phyloP scores from a whole-genome alignment of 768 basidiomycete genomes.

The Rickenella mellea region DNA sequence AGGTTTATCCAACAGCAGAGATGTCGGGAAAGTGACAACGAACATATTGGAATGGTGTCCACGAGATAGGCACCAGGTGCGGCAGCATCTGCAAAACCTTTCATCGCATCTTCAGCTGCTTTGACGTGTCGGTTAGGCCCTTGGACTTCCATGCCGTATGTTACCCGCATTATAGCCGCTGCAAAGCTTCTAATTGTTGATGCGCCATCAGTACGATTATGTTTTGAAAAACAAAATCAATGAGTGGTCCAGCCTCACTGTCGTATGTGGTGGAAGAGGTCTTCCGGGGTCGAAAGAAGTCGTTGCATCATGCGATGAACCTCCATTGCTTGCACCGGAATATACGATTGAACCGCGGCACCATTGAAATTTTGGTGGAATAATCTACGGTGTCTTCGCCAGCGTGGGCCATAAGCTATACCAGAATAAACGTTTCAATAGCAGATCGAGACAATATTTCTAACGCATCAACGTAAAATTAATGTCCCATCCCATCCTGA shows the following conservation, averaged over 20 bases:
- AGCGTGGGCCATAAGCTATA: no score
- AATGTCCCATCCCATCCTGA: conserved; percentile 34
- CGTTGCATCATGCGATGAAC: conserved; percentile 22
- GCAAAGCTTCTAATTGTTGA: conserved; percentile 15
- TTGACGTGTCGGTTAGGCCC: not conserved
- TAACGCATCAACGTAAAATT: conserved; percentile 26
- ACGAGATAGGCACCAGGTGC: not conserved
- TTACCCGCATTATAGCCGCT: conserved; percentile 23
- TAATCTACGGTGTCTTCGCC: conserved; percentile 27
- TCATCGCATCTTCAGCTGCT: not conserved
- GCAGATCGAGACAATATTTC: not conserved
- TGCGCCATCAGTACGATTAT: conserved; percentile 3
- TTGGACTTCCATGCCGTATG: not conserved
- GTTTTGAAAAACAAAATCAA: not conserved
- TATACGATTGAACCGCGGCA: conserved; percentile 20
- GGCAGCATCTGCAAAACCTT: not conserved
- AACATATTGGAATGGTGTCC: not conserved
- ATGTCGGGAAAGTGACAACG: not conserved
- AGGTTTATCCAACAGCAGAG: not conserved
- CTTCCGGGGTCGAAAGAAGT: conserved; percentile 25
- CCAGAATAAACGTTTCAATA: no score
- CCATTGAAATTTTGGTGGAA: conserved; percentile 33
- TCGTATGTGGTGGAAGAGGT: conserved; percentile 25
- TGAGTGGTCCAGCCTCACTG: conserved; percentile 22
- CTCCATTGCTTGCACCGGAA: conserved; percentile 19